Base-by-base conservation (phyloP, 345 rosid genomes). In the Litchi chinensis region DNA sequence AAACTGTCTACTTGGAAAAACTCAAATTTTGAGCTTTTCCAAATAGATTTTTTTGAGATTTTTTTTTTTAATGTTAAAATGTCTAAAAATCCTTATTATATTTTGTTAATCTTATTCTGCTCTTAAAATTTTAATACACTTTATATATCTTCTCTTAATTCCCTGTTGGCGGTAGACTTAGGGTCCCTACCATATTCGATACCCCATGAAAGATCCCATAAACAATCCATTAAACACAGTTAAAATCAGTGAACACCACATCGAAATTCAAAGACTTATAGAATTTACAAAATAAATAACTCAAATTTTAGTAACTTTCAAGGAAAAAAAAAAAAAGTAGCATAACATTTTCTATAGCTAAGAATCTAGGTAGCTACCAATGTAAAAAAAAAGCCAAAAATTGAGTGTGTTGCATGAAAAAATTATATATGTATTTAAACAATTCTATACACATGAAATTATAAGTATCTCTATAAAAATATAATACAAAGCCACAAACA, bases 171-270 rank as follows among this genome's bases (percentile, higher is more conserved):
- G 66, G 97, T 97, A 73, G 88, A 74, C 71, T 83, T 90, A n/a
- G 98, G 99, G 63, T 96, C 97, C 83, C 94, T 98, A 2, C 88
- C 93, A 80, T 94, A 98, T 84, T 96, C 99, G 66, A 96, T 91
- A 28, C 95, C 93, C 37, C 99, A 98, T 96, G 79, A 68, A 67
- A 69, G 11, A 37, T 65, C 75, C 59, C 46, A 78, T 15, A 79
- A 57, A 65, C 16, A 13, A 26, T 10, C 60, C 26, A 21, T 28
- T 39, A 57, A 68, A 71, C 65, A 43, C 65, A 69, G 70, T 74
- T 4, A 46, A 76, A 77, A 75, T 43, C 66, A 24, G 71, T 11
- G 5, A 59, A 59, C 15, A 76, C 66, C 13, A 10, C 13, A 11
- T 15, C 37, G 52, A 62, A 74, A 60, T 41, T 41, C 40, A 60